Base-by-base conservation (phyloP, 331 rosid genomes). In the Rhamnella rubrinervis region DNA sequence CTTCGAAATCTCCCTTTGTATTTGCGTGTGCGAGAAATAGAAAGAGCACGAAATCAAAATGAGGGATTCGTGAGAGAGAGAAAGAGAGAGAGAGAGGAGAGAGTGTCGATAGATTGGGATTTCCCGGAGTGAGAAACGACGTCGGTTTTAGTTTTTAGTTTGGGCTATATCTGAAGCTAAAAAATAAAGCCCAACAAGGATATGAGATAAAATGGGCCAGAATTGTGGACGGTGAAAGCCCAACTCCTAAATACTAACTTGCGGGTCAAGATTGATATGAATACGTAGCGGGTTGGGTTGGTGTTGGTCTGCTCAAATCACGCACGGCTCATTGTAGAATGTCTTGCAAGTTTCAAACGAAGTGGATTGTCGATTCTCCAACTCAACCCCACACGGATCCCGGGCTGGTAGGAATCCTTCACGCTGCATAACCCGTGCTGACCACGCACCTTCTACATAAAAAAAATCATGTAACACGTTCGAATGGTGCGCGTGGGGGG, bases 311-410 rank as follows among this genome's bases (percentile, higher is more conserved):
- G 35, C 35, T 3, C 5, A 31, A 31, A 31, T 31, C 35, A 31
- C 35, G 35, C 35, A 31, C 35, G 35, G 5, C 35, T 31, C 35
- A 31, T 4, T 31, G 3, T 31, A 4, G 21, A 37, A 25, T 62
- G 50, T n/a, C 66, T 62, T 62, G 17, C 66, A 62, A 62, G 66
- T 21, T 31, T 31, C n/a, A 62, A 8, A 40, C 49, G 49, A 19
- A 40, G 31, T 62, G 51, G 10, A 40, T 62, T 3, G 39, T 39
- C 19, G 52, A 39, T n/a, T 37, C 52, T 40, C 21, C 40, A 63
- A 51, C 53, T 61, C 28, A 20, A 26, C 35, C 51, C 16, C 11
- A 26, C 67, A 63, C 55, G 55, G 55, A 40, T 63, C 46, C 67
- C 6, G 11, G 16, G 14, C 14, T 25, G 20, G 16, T 20, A 9